These are phyloP conservation scores for Coffea humblotiana DNA, from an alignment of 305 asterid genomes.

Conservation along the genomic window DNA sequence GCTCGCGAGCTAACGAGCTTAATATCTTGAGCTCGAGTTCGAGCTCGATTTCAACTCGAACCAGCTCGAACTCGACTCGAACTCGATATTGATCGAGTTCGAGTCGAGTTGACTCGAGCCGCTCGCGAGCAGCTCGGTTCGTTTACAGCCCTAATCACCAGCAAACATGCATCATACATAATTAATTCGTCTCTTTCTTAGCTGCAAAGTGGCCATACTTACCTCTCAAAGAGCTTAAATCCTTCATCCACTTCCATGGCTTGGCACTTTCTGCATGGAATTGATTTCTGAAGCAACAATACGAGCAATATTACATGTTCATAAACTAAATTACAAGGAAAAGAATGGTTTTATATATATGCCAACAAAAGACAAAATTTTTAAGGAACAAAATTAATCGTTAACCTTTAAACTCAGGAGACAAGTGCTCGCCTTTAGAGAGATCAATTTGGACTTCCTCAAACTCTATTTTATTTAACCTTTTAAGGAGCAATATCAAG, in stretches of 20 bases:
- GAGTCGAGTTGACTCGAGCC: no score
- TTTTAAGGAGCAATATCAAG: conserved; percentile 8
- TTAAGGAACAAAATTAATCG: no score
- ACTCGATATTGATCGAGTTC: no score
- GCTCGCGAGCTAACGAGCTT: no score
- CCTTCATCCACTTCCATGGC: conserved; percentile 68
- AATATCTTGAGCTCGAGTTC: no score
- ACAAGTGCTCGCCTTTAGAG: conserved; percentile 42
- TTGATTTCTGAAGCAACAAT: conserved; percentile 46
- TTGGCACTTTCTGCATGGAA: conserved; percentile 71
- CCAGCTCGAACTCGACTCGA: no score
- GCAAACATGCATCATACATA: no score
- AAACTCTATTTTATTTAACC: conserved; percentile 64
- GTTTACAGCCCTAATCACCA: no score
- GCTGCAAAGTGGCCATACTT: background rate
- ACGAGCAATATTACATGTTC: background rate
- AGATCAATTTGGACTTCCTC: conserved; percentile 66
- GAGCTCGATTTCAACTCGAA: no score
- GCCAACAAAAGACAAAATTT: background rate
- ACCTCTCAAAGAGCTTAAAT: conserved; percentile 74
- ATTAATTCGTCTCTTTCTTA: no score
- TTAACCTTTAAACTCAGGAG: conserved; percentile 13
- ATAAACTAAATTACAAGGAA: background rate
- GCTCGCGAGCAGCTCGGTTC: no score
- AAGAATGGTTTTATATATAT: no score